These are phyloP conservation scores for Phytophthora chlamydospora DNA, from an alignment of 352 stramenopile genomes.

Conservation along the genomic window DNA sequence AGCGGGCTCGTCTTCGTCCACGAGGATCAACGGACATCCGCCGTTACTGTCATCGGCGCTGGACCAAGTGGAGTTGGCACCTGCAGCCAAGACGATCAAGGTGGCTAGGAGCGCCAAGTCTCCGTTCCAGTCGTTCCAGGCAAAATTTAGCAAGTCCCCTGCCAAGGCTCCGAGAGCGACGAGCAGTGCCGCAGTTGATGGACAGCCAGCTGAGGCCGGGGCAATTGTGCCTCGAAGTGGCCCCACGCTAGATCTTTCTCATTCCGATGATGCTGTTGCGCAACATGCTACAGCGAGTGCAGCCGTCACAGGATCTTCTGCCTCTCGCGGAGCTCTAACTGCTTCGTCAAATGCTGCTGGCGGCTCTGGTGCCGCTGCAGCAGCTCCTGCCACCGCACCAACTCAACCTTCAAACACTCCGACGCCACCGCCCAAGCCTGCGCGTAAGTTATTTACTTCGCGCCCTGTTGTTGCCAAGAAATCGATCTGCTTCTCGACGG, in stretches of 20 bases:
- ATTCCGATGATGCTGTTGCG: slow-evolving; percentile 9
- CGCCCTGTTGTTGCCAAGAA: slow-evolving; percentile 54
- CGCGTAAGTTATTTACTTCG: slow-evolving; percentile 58
- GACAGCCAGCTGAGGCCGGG: slow-evolving; percentile 1
- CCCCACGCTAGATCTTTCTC: slow-evolving; percentile 37
- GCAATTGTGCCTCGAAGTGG: slow-evolving; percentile 29
- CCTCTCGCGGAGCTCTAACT: neutral
- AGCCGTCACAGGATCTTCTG: neutral
- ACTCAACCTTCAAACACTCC: slow-evolving; percentile 8
- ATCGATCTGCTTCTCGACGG: slow-evolving; percentile 83
- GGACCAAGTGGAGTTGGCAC: slow-evolving; percentile 52
- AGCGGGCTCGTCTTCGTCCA: neutral
- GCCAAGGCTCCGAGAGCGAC: slow-evolving; percentile 13
- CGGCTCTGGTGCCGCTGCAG: slow-evolving; percentile 3
- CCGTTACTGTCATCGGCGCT: slow-evolving; percentile 37
- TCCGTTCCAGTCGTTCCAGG: slow-evolving; percentile 83
- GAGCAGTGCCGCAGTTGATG: slow-evolving; percentile 10
- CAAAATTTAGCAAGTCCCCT: slow-evolving; percentile 55
- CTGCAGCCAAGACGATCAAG: slow-evolving; percentile 26
- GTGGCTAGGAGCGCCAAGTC: slow-evolving; percentile 54
- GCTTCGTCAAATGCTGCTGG: neutral
- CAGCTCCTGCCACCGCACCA: neutral
- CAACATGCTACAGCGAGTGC: neutral
- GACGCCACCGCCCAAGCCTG: slow-evolving; percentile 44
- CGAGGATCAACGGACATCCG: slow-evolving; percentile 30